Conservation (phyloP, 2,329 filamentous ascomycete species). For the Aspergillus thermomutatus region DNA sequence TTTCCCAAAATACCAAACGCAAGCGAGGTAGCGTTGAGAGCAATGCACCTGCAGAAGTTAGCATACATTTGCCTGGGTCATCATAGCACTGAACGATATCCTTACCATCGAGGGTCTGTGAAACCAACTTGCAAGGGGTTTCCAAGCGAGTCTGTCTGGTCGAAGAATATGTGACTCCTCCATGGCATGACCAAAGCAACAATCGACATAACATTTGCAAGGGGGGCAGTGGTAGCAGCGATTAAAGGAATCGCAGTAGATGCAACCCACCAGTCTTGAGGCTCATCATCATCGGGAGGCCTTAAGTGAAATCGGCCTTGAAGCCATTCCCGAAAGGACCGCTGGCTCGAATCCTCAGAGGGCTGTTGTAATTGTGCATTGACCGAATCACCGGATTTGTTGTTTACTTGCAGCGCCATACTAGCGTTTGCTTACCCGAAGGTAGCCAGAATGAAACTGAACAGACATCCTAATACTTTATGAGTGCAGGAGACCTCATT, state of each 20-base stretch:
- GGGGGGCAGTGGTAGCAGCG: constrained; percentile 77
- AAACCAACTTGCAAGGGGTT: constrained; percentile 52
- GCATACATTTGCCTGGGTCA: constrained; percentile 4
- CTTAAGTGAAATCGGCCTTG: constrained; percentile 30
- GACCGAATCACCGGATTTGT: neutral
- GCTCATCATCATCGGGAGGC: constrained; percentile 42
- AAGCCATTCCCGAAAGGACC: constrained; percentile 7
- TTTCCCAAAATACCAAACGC: constrained; percentile 75
- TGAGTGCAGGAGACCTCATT: neutral
- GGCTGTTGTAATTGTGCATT: neutral
- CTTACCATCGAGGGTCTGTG: constrained; percentile 67
- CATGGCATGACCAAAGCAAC: constrained; percentile 79
- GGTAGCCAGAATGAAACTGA: neutral
- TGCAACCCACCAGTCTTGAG: constrained; percentile 49
- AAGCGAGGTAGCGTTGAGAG: constrained; percentile 74
- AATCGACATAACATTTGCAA: constrained; percentile 85
- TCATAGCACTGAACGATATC: neutral
- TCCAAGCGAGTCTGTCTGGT: constrained; percentile 46
- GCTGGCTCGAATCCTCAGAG: neutral
- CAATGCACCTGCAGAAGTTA: constrained; percentile 55
- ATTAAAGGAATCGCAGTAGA: constrained; percentile 66
- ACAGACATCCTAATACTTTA: neutral
- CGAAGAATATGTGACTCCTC: constrained; percentile 55
- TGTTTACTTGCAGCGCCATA: neutral
- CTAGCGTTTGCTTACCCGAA: neutral